Base-by-base conservation (phyloP, 2,329 filamentous ascomycete species). In the Camillea tinctor region DNA sequence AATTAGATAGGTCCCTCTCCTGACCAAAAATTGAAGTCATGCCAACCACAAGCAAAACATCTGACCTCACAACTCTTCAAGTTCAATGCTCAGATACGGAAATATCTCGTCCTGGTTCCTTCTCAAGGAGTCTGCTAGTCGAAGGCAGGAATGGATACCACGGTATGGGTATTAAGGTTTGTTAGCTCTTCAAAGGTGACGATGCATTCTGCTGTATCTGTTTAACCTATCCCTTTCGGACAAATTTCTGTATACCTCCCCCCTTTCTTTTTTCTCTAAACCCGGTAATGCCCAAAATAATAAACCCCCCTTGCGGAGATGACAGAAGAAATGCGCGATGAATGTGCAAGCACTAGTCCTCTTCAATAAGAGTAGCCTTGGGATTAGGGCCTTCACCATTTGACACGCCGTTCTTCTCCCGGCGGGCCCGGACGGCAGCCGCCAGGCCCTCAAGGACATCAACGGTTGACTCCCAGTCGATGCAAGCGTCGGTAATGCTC, bases 401-500 rank as follows among this genome's bases (percentile, higher is more conserved):
- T 53, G 71, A 64, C 7, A 72, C 69, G 57, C 74, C 76, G 44
- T 74, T 75, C 68, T 79, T 81, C 69, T 86, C 80, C 69, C 95
- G 86, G 69, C 94, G 86, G 64, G 86, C 84, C 55, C 91, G 86
- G 56, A 98, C 89, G 40, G 92, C 91, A n/a, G 87, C 86, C 5
- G 95, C 93, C 26, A 98, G 84, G 68, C 94, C 85, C 76, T 97
- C 90, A 22, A 98, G 83, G 1, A 95, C 91, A 1, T 84, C 80
- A 50, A 95, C 86, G 1, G 93, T 97, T 56, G 81, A 84, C 15
- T 96, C 91, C 94, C 94, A 97, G 81, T 91, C 82, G 73, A 99
- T 97, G 80, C 94, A 99, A 58, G 93, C 94, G 76, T 97, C 93
- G 1, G 93, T 97, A 78, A 97, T 97, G 76, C 90, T 94, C 71